A percentile compares a stretch with the other conserved stretches of the same genome.
phyloP scores from a whole-genome alignment of 176 grass and related monocot species.

The Carex cristatella region DNA sequence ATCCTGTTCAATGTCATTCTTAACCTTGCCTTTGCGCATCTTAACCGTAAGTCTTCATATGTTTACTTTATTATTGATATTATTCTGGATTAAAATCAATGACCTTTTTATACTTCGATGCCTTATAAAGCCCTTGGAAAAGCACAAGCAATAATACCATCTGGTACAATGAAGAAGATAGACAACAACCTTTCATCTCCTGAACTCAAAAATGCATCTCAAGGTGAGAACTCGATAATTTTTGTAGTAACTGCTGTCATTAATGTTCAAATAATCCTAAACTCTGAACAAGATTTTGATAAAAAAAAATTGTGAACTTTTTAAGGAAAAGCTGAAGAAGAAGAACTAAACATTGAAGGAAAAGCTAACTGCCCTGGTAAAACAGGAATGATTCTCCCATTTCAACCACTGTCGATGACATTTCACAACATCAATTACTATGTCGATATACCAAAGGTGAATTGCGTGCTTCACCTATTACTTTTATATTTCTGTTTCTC shows the following conservation, averaged over 20 bases:
- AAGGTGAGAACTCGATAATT: constrained; percentile 29
- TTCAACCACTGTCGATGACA: constrained; percentile 60
- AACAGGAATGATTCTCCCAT: constrained; percentile 64
- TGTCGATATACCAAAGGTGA: constrained; percentile 62
- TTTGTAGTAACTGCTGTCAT: background rate
- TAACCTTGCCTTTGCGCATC: constrained; percentile 46
- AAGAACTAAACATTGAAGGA: background rate
- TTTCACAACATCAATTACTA: constrained; percentile 66
- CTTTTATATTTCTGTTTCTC: background rate
- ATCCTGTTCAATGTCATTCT: constrained; percentile 54
- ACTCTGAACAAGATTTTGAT: background rate
- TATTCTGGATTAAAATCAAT: background rate
- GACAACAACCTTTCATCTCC: background rate
- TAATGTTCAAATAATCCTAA: background rate
- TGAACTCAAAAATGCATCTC: background rate
- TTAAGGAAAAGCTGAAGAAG: constrained; percentile 1
- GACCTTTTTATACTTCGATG: background rate
- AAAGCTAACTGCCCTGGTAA: constrained; percentile 3
- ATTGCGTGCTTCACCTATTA: background rate
- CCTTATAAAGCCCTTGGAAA: constrained; percentile 42
- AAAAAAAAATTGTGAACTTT: background rate
- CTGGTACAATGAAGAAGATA: constrained; percentile 11
- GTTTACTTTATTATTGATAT: background rate
- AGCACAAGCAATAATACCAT: constrained; percentile 37
- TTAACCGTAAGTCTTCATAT: constrained; percentile 59